Conservation (phyloP, 2,329 filamentous ascomycete genomes). For the Emericellopsis atlantica region DNA sequence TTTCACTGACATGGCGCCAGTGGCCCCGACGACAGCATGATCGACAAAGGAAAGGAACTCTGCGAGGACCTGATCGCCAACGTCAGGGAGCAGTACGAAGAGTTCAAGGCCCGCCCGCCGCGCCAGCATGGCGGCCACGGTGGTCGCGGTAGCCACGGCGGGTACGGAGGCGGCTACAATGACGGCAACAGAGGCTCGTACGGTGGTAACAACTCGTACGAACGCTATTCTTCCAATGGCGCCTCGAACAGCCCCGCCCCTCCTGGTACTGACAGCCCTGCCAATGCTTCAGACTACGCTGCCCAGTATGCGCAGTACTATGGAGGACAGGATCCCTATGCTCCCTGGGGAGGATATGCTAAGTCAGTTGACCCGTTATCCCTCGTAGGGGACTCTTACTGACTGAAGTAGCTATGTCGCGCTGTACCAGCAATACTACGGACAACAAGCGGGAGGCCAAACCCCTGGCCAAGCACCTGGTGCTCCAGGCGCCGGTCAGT, state of each 20-base stretch:
- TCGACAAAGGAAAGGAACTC: constrained; percentile 74
- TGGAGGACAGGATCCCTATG: constrained; percentile 66
- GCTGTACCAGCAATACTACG: constrained; percentile 63
- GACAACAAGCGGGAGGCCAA: constrained; percentile 12
- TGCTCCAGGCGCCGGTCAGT: constrained; percentile 23
- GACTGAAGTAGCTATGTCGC: constrained; percentile 40
- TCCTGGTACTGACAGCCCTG: constrained; percentile 13
- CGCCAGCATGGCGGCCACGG: constrained; percentile 37
- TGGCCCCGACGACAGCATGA: constrained; percentile 76
- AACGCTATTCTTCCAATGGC: constrained; percentile 3
- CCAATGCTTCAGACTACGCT: constrained; percentile 47
- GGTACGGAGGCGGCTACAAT: constrained; percentile 17
- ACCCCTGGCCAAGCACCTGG: constrained; percentile 5
- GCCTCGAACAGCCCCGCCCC: constrained; percentile 22
- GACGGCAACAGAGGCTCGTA: constrained; percentile 12
- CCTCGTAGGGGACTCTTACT: constrained; percentile 5
- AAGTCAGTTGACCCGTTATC: constrained; percentile 32
- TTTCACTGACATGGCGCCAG: constrained; percentile 25
- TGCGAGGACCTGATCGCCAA: constrained; percentile 80
- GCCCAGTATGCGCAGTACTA: constrained; percentile 81
- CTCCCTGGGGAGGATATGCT: constrained; percentile 79
- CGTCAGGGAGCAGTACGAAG: constrained; percentile 81
- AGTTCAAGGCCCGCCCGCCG: constrained; percentile 73
- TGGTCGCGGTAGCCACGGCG: constrained; percentile 25
- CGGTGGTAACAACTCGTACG: constrained; percentile 4